Base-by-base conservation (phyloP, 2,329 filamentous ascomycete species). In the Hymenoscyphus scutula region DNA sequence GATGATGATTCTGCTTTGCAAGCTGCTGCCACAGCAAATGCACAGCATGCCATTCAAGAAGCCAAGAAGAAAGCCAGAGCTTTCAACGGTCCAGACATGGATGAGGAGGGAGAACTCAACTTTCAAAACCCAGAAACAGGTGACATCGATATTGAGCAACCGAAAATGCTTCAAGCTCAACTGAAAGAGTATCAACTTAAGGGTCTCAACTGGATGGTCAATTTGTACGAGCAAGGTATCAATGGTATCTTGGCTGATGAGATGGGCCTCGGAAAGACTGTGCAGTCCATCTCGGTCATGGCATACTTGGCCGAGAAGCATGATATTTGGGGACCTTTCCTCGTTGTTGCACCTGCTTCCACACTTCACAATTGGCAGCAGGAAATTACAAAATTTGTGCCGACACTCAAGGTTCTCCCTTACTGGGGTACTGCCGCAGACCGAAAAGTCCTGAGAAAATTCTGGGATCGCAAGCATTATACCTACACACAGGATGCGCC, bases 331-430 rank as follows among this genome's bases (percentile, higher is more conserved):
- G 95, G 95, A 7, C 95, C 95, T 0, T 98, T 97, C 80, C 78
- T 99, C 56, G 95, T 99, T 68, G 96, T 99, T 66, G 95, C 95
- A 0, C 95, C 95, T 0, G 92, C 95, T 0, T 97, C 93, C 0
- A 99, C 95, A 1, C 81, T 99, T 63, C 94, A 99, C 86, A 99
- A 99, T 75, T 99, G 95, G 95, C 93, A 99, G 76, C 95, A 99
- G 76, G 95, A 99, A 80, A 97, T 99, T 68, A 85, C 91, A 65
- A 93, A 87, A 75, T 99, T 99, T 75, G 93, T 99, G 1, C 95
- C 95, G 0, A 87, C 91, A 62, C 87, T 99, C 76, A 98, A 98
- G 78, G 92, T 97, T 32, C 81, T 99, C 38, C 95, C 95, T 2
- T 99, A 99, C 80, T 99, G 95, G 95, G 95, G 95, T 69, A 95